phyloP scores from a whole-genome alignment of 129 eudicot species.

The Scalesia atractyloides region DNA sequence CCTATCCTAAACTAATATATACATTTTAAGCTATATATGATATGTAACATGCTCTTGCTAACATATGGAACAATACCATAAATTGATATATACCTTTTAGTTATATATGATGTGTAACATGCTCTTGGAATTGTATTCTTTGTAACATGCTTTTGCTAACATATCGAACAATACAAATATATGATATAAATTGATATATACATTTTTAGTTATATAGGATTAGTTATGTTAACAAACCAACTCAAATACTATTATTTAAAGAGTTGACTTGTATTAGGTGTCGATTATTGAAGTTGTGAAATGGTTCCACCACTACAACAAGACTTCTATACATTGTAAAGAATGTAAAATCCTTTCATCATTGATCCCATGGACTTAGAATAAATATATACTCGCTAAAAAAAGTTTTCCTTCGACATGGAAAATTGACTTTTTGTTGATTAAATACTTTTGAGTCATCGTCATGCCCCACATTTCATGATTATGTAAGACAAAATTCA shows the following conservation, averaged over 20 bases:
- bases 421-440: conserved; percentile 4
- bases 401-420: conserved; percentile 21
- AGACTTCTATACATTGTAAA: conserved; percentile 9
- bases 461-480: neutral
- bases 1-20: too few relatives aligned
- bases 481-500: neutral
- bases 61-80: too few relatives aligned
- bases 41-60: too few relatives aligned
- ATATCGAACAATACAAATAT: neutral
- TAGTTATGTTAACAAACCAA: conserved; percentile 3
- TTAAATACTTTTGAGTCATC: neutral
- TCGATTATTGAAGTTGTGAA: conserved; percentile 31
- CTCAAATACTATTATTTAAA: conserved; percentile 17
- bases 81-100: too few relatives aligned
- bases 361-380: conserved; percentile 26
- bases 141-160: neutral
- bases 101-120: too few relatives aligned
- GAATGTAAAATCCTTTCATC: conserved; percentile 18
- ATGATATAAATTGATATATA: neutral
- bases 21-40: too few relatives aligned
- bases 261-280: conserved; percentile 33
- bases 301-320: conserved; percentile 29
- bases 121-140: too few relatives aligned
- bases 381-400: conserved; percentile 9
- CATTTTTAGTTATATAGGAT: neutral